These are phyloP conservation scores for Rhizopogon vesiculosus DNA, from an alignment of 768 basidiomycete species.

Conservation along the genomic window DNA sequence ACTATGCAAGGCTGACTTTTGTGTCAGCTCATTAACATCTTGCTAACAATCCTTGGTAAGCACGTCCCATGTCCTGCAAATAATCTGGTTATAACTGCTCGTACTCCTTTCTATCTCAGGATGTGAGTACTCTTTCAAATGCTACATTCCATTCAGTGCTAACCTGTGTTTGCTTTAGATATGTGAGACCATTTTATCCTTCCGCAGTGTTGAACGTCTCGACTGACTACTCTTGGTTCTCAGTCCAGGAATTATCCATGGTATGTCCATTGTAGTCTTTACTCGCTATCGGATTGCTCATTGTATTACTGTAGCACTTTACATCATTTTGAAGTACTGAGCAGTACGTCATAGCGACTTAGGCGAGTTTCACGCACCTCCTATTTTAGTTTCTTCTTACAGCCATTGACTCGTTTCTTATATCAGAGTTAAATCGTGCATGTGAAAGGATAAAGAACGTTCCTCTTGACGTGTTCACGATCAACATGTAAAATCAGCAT, in stretches of 20 bases:
- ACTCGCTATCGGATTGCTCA: slow-evolving; percentile 7
- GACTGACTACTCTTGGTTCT: slow-evolving; percentile 5
- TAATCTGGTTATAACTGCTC: not conserved
- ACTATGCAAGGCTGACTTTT: not conserved
- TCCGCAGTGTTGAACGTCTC: not conserved
- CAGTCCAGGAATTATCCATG: slow-evolving; percentile 79
- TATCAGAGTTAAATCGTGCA: not conserved
- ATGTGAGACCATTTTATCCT: not conserved
- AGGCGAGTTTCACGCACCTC: not conserved
- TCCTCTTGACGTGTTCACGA: not conserved
- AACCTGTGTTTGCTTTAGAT: not conserved
- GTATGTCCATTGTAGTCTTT: slow-evolving; percentile 17
- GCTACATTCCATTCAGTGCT: not conserved
- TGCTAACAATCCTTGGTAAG: slow-evolving; percentile 70
- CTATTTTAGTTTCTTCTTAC: not conserved
- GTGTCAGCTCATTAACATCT: slow-evolving; percentile 61
- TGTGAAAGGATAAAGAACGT: not conserved
- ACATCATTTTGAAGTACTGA: slow-evolving; percentile 77
- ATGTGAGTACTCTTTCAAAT: slow-evolving; percentile 43
- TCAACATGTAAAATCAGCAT: not conserved
- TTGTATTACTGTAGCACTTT: slow-evolving; percentile 48
- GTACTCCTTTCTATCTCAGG: slow-evolving; percentile 18
- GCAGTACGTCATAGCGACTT: not conserved
- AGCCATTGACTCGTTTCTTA: not conserved
- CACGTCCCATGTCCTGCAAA: not conserved